Evolutionary conservation across 106 monocot species (phyloP), one percentile per base, ranked within the genome.

Genomic region (Dendrobium nobile): DNA sequence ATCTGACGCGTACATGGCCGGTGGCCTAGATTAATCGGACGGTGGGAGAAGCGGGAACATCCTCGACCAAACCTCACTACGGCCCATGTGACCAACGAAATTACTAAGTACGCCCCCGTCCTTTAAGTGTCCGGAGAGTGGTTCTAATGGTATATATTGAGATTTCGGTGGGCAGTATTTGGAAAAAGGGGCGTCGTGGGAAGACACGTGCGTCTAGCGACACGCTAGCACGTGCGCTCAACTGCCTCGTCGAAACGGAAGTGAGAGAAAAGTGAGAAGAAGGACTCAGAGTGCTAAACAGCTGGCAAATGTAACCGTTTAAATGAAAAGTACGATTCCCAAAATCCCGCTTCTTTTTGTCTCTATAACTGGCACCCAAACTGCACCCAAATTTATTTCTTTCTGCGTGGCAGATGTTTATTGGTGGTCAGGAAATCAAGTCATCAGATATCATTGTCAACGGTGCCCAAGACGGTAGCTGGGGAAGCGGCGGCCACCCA

Each of bases 11-110:
- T 70, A 27, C 33, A 13, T 51, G 70, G 33, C 37, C 70, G 37
- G 70, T 13, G 70, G 10, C 40, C 37, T 61, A 61, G 7, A n/a
- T 61, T 61, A 61, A 61, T 37, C 70, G 27, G 70, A 37, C 70
- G 70, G 70, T 33, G 37, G 70, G 70, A 37, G 37, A 37, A 15
- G 37, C 37, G 37, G 70, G 70, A 70, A 70, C 70, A 70, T 70
- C 70, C 70, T 70, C 70, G 70, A 70, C 70, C 31, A 37, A 70
- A 13, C 70, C 70, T 70, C 33, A n/a, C 70, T 27, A 37, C 70
- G 70, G 70, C 27, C 70, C 70, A 33, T 70, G 70, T 70, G 70
- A 70, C 5, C 15, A 11, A 7, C 37, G 33, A 37, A 70, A 70
- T 70, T 16, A 70, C 70, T 31, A 16, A 70, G 70, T 37, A 70